Percentiles rank a stretch among this genome's conserved stretches.
phyloP scores from a whole-genome alignment of 2,329 filamentous ascomycete species.

The Paramyrothecium roridum region DNA sequence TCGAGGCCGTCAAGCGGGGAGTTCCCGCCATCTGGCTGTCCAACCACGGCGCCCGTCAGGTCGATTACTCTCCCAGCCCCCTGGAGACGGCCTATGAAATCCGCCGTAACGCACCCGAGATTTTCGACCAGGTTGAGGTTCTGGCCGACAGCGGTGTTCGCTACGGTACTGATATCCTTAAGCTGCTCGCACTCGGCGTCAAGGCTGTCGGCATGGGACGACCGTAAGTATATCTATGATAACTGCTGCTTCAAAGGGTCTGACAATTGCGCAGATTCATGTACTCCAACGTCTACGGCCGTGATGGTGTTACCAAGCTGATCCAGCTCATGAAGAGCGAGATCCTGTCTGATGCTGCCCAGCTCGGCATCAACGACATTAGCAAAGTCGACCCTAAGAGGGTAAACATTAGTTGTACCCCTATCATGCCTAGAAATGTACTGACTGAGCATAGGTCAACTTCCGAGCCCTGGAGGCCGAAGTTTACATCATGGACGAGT shows the following conservation, averaged over 20 bases:
- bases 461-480: conserved; percentile 19
- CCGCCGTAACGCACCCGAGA: conserved; percentile 31
- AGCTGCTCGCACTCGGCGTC: conserved; percentile 35
- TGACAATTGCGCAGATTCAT: conserved; percentile 28
- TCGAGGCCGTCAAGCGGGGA: conserved; percentile 25
- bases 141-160: conserved; percentile 35
- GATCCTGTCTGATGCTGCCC: conserved; percentile 31
- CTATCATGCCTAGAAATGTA: background rate
- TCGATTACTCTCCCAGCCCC: conserved; percentile 27
- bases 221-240: conserved; percentile 8
- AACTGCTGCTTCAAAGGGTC: background rate
- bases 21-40: conserved; percentile 34
- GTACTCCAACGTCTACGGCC: conserved; percentile 48
- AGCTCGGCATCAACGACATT: conserved; percentile 26
- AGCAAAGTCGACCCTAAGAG: conserved; percentile 16
- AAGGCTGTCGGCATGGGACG: conserved; percentile 40
- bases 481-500: conserved; percentile 16
- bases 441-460: conserved; percentile 14
- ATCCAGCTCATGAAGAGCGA: conserved; percentile 47
- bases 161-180: conserved; percentile 34
- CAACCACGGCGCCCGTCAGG: conserved; percentile 39
- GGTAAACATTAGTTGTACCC: conserved; percentile 7
- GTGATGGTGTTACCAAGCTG: conserved; percentile 40
- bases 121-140: conserved; percentile 31
- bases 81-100: conserved; percentile 24